Evolutionary conservation across 148 eudicot genomes (phyloP), one percentile per base, ranked within the genome.

Genomic region (Hydrangea macrophylla): DNA sequence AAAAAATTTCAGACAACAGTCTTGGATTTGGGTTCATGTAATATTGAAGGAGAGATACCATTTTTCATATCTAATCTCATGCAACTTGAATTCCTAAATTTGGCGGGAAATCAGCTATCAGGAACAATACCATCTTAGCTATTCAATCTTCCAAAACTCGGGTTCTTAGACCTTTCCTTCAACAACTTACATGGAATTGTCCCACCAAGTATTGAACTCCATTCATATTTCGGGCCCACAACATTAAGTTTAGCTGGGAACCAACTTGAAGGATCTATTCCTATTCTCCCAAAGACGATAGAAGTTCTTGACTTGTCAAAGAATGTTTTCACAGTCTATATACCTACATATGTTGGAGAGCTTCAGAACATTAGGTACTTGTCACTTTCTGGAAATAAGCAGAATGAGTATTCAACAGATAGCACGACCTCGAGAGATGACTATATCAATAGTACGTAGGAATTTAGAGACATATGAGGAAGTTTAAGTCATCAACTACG

Each of bases 101-200:
- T 55, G 58, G n/a, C n/a, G n/a, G n/a, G n/a, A n/a, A n/a, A n/a
- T n/a, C n/a, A n/a, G n/a, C n/a, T n/a, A n/a, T n/a, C 58, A 2
- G 58, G 58, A 24, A 55, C 27, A 23, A 55, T 55, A 55, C 58
- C 58, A 55, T 5, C 30, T 55, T 55, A 30, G 58, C 30, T 55
- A 30, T 24, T 55, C 30, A 55, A 25, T 11, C 58, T 55, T 24
- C 58, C 58, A 2, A 55, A 5, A 2, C 58, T 55, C 12, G 58
- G 58, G 58, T 55, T 23, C 30, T 55, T 55, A 30, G 58, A 55
- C 30, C 58, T 55, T 55, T 55, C 58, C 9, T 25, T 24, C 58
- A 55, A 55, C 58, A 55, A 22, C 25, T 30, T 55, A 0, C 30
- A 55, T n/a, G 58, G 58, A 55, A 15, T 55, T 23, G 11, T 55